Evolutionary conservation across 495 filamentous ascomycete genomes (phyloP).

Genomic region (Neurospora sp.): DNA sequence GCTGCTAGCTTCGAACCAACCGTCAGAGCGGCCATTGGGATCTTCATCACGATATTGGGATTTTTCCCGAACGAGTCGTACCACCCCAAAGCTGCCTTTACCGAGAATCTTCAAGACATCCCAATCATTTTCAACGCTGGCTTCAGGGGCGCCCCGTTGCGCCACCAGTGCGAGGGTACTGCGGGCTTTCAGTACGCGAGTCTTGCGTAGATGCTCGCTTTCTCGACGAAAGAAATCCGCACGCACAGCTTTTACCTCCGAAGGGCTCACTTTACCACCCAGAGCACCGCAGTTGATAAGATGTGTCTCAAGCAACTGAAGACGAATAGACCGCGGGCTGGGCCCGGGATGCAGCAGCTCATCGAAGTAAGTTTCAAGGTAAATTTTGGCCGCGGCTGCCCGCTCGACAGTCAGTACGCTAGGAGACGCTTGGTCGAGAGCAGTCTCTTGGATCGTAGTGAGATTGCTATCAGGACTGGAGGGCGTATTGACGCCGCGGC

Average conservation of each 20-base stretch:
- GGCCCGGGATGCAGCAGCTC: conserved; percentile 37
- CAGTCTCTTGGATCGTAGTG: conserved; percentile 32
- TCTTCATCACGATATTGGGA: conserved; percentile 7
- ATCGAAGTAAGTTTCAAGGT: conserved; percentile 76
- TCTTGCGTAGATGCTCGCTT: conserved; percentile 65
- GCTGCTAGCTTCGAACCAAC: conserved; percentile 16
- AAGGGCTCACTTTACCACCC: conserved; percentile 35
- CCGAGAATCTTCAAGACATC: conserved; percentile 79
- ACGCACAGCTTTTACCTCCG: conserved; percentile 46
- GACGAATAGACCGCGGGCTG: conserved; percentile 53
- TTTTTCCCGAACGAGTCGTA: conserved; percentile 69
- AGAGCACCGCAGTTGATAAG: conserved; percentile 32
- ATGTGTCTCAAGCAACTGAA: conserved; percentile 54
- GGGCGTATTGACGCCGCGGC: conserved; percentile 13
- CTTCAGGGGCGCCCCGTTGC: conserved; percentile 9
- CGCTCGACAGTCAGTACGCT: conserved; percentile 70
- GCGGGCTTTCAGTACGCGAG: conserved; percentile 55
- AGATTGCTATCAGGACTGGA: conserved; percentile 25
- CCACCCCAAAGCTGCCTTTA: conserved; percentile 90
- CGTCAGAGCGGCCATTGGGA: conserved; percentile 5
- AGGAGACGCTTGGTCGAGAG: conserved; percentile 33
- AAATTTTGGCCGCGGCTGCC: conserved; percentile 72
- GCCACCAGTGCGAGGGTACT: conserved; percentile 34
- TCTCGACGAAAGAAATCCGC: conserved; percentile 55
- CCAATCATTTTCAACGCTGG: conserved; percentile 45